phyloP scores from a whole-genome alignment of 257 asterid species.

The Penstemon newberryi region DNA sequence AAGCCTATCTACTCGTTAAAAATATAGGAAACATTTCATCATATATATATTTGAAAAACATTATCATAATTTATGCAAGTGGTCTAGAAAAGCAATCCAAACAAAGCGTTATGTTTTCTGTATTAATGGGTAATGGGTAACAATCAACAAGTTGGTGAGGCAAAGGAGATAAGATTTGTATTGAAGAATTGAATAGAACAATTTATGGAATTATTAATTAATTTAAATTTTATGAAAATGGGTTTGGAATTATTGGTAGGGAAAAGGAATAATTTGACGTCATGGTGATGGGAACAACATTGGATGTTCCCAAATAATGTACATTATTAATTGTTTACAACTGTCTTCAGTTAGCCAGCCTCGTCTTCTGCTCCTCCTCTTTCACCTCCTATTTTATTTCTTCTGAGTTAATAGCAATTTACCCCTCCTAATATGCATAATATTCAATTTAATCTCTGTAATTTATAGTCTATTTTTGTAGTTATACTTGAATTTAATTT shows the following conservation, averaged over 20 bases:
- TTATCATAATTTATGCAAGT: too few species aligned
- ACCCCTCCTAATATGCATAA: too few species aligned
- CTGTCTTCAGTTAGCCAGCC: constrained; percentile 22
- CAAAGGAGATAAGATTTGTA: background rate
- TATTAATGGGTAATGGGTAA: too few species aligned
- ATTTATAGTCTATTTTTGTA: too few species aligned
- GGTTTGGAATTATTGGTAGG: constrained; percentile 9
- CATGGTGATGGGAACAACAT: constrained; percentile 23
- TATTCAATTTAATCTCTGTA: too few species aligned
- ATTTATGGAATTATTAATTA: constrained; percentile 12
- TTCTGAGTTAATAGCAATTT: background rate
- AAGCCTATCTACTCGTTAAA: too few species aligned
- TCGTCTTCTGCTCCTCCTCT: background rate
- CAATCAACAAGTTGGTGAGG: background rate
- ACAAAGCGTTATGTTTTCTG: too few species aligned
- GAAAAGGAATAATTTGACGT: constrained; percentile 2
- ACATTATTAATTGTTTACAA: constrained; percentile 13
- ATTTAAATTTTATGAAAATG: background rate
- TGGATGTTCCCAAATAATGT: constrained; percentile 21
- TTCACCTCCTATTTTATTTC: background rate
- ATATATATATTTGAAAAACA: too few species aligned
- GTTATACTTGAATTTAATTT: too few species aligned
- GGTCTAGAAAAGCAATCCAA: too few species aligned
- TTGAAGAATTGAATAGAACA: background rate
- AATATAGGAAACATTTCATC: too few species aligned